These are phyloP conservation scores for Trichoderma citrinoviride DNA, from an alignment of 2,329 filamentous ascomycete species.

Conservation along the genomic window DNA sequence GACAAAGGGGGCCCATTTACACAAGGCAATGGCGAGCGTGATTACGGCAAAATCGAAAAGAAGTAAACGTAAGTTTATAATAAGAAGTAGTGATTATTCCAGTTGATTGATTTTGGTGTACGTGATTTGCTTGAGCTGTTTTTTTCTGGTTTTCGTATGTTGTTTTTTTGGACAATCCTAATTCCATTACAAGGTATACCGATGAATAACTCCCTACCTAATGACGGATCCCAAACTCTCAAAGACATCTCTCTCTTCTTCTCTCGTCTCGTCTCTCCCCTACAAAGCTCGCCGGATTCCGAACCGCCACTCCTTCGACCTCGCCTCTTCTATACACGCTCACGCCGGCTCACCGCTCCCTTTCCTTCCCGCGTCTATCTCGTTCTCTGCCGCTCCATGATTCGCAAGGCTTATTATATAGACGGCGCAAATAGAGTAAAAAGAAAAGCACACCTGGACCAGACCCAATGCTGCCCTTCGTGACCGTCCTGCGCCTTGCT, in stretches of 20 bases:
- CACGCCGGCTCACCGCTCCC: neutral
- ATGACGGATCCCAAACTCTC: constrained; percentile 22
- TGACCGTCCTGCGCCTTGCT: constrained; percentile 40
- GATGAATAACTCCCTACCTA: constrained; percentile 33
- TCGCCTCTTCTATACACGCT: constrained; percentile 8
- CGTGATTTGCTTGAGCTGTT: neutral
- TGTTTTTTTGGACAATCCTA: constrained; percentile 29
- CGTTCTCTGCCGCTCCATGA: constrained; percentile 11
- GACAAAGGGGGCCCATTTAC: neutral
- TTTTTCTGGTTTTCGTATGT: neutral
- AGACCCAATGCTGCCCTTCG: constrained; percentile 40
- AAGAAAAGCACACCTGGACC: constrained; percentile 32
- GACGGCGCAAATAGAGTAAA: constrained; percentile 24
- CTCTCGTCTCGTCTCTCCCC: too few species aligned
- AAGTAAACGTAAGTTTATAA: too few species aligned
- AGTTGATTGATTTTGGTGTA: neutral
- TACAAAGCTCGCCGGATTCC: constrained; percentile 10
- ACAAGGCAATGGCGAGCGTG: constrained; percentile 13
- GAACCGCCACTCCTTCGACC: constrained; percentile 8
- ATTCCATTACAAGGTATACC: constrained; percentile 38
- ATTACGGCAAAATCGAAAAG: constrained; percentile 1
- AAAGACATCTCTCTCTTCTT: constrained; percentile 17
- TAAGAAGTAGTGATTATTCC: constrained; percentile 6
- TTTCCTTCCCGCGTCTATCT: constrained; percentile 10
- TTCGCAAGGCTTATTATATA: constrained; percentile 28